Conservation (phyloP, 2,329 filamentous ascomycete genomes). For the Alternaria sp. region DNA sequence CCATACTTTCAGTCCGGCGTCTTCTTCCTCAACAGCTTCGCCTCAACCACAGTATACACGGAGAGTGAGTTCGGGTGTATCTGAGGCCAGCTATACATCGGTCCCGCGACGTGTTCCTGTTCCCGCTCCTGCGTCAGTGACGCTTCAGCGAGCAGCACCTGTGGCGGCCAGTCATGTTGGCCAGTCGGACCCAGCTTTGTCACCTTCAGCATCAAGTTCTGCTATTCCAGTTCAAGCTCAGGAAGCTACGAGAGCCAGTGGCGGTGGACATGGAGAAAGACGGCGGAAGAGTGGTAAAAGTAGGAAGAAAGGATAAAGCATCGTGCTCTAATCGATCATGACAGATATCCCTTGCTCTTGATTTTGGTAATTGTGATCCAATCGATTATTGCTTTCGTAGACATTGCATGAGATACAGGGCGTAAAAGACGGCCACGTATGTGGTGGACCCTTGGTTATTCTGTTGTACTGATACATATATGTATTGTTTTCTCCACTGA, state of each 20-base stretch:
- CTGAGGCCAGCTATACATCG: conserved; percentile 37
- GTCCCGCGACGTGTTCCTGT: conserved; percentile 51
- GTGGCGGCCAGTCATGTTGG: conserved; percentile 26
- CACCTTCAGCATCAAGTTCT: conserved; percentile 18
- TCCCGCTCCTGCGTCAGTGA: conserved; percentile 19
- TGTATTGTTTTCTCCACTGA: conserved; percentile 18
- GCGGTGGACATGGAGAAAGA: conserved; percentile 35
- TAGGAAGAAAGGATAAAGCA: conserved; percentile 28
- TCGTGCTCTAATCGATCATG: conserved; percentile 1
- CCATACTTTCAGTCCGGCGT: conserved; percentile 39
- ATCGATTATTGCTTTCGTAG: conserved; percentile 2
- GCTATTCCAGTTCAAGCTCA: conserved; percentile 19
- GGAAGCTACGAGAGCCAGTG: conserved; percentile 27
- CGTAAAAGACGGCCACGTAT: conserved; percentile 15
- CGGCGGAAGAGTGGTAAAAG: conserved; percentile 36
- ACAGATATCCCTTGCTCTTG: conserved; percentile 1
- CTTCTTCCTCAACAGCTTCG: conserved; percentile 33
- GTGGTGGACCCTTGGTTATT: conserved; percentile 13
- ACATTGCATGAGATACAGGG: conserved; percentile 11
- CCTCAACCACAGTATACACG: conserved; percentile 41
- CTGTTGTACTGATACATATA: conserved; percentile 14
- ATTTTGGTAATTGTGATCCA: conserved; percentile 6
- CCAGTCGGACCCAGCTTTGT: conserved; percentile 34
- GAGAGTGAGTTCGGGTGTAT: conserved; percentile 34
- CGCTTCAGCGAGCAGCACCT: conserved; percentile 24